phyloP scores from a whole-genome alignment of 306 rosid genomes.

The Prunus fruticosa region DNA sequence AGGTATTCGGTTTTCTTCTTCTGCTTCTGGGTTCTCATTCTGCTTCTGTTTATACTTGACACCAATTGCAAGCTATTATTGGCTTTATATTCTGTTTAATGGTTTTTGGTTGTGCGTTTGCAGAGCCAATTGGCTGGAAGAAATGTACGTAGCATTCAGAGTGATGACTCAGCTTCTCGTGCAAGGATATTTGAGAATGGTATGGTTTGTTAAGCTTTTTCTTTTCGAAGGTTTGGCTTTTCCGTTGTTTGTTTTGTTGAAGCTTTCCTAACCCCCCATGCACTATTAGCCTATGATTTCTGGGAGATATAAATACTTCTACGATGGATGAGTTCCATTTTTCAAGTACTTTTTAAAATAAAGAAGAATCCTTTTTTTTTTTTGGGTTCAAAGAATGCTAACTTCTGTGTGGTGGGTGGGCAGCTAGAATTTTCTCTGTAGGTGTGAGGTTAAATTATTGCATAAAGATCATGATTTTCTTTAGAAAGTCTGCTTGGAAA shows the following conservation, averaged over 20 bases:
- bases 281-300: neutral
- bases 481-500: neutral
- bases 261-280: neutral
- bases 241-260: neutral
- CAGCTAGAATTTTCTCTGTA: neutral
- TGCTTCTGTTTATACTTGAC: neutral
- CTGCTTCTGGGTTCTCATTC: neutral
- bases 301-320: neutral
- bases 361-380: neutral
- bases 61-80: neutral
- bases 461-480: neutral
- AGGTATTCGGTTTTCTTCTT: neutral
- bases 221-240: neutral
- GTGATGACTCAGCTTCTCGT: conserved; percentile 30
- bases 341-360: neutral
- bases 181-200: conserved; percentile 24
- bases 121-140: conserved; percentile 28
- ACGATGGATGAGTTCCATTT: neutral
- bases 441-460: neutral
- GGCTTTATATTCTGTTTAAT: neutral
- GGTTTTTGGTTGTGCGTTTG: neutral
- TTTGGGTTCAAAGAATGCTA: neutral
- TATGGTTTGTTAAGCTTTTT: neutral
- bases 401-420: neutral
- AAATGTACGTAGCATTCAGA: conserved; percentile 15